Evolutionary conservation across 306 rosid species (phyloP).

Genomic region (Potentilla sterilis): DNA sequence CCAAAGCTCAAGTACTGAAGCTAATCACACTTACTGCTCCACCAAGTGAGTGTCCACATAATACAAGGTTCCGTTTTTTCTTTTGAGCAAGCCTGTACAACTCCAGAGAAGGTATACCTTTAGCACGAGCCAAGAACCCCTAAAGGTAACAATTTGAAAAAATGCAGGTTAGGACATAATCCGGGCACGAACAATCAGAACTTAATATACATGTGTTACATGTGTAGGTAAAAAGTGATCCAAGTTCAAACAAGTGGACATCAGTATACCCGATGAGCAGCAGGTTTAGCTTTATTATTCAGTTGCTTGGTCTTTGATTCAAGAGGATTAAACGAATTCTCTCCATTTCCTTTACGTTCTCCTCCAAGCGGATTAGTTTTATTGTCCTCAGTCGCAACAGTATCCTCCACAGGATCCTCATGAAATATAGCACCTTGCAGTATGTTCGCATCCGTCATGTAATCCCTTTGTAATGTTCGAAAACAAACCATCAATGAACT

Average conservation of each 20-base stretch:
- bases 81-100: constrained; percentile 93
- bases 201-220: neutral
- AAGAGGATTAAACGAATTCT: constrained; percentile 62
- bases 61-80: constrained; percentile 86
- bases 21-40: constrained; percentile 78
- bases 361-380: constrained; percentile 43
- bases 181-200: neutral
- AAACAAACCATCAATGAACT: constrained; percentile 20
- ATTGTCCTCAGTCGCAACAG: constrained; percentile 34
- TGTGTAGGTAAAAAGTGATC: neutral
- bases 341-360: constrained; percentile 51
- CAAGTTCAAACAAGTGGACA: constrained; percentile 5
- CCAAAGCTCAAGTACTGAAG: constrained; percentile 7
- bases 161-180: constrained; percentile 14
- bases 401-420: constrained; percentile 66
- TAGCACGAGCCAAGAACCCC: constrained; percentile 99
- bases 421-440: constrained; percentile 98
- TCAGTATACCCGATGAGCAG: constrained; percentile 79
- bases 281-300: constrained; percentile 68
- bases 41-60: constrained; percentile 98
- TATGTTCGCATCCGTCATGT: constrained; percentile 90
- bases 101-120: constrained; percentile 97
- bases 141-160: constrained; percentile 24
- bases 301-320: constrained; percentile 63
- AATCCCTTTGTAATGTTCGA: constrained; percentile 57